phyloP scores from a whole-genome alignment of 441 rosid species.

The Gossypium lobatum region DNA sequence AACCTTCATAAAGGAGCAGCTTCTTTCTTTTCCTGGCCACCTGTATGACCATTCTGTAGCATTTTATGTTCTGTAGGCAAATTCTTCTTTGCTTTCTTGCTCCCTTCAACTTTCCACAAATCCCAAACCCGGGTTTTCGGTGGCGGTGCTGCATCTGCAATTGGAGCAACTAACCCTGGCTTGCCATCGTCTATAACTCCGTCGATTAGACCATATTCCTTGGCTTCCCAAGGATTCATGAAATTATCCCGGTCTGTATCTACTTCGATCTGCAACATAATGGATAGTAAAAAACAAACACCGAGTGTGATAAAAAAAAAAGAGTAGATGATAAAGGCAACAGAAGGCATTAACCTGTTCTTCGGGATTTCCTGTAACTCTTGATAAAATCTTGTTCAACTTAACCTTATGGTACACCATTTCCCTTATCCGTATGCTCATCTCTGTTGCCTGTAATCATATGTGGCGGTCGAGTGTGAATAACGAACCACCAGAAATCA shows the following conservation, averaged over 20 bases:
- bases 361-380: constrained; percentile 65
- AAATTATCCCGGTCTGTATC: constrained; percentile 80
- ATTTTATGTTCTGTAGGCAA: constrained; percentile 54
- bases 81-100: constrained; percentile 45
- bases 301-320: not conserved
- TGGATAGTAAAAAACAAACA: not conserved
- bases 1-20: not conserved
- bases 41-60: constrained; percentile 30
- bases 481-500: not conserved
- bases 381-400: constrained; percentile 73
- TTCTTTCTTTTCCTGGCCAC: constrained; percentile 24
- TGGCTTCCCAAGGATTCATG: constrained; percentile 88
- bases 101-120: constrained; percentile 63
- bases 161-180: constrained; percentile 78
- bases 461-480: constrained; percentile 7
- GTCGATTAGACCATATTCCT: constrained; percentile 78
- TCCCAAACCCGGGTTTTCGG: constrained; percentile 70
- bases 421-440: constrained; percentile 68
- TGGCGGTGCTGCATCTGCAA: constrained; percentile 55
- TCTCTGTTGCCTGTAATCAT: constrained; percentile 59
- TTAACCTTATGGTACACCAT: constrained; percentile 70
- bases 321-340: constrained; percentile 1
- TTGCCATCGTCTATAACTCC: constrained; percentile 78
- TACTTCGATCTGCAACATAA: constrained; percentile 45
- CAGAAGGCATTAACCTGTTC: constrained; percentile 37